Percentiles rank a stretch among this genome's conserved stretches.
These are phyloP conservation scores for Chlorella sp. DNA, from an alignment of 139 green algal genomes.

Conservation along the genomic window DNA sequence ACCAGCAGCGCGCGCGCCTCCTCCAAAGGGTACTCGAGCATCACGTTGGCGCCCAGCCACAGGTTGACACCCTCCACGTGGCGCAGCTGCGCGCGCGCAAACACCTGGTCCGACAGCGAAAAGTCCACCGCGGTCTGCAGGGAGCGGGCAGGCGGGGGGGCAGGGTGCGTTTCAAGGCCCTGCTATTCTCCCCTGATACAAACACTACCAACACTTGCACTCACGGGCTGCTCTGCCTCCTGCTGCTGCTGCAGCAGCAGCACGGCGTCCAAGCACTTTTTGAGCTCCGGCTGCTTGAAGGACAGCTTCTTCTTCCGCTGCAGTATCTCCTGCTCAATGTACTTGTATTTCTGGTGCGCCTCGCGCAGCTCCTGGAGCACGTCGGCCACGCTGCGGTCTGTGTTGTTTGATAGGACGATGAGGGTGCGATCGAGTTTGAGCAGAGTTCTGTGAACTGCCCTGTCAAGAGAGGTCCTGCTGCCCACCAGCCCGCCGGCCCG, in stretches of 20 bases:
- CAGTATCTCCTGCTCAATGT: conserved; percentile 50
- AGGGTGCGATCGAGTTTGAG: not conserved
- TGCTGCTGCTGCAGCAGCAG: conserved; percentile 41
- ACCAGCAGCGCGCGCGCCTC: conserved; percentile 65
- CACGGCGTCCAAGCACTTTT: conserved; percentile 54
- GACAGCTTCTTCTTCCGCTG: conserved; percentile 42
- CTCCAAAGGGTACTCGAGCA: conserved; percentile 78
- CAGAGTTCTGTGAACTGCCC: not conserved
- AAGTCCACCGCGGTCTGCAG: conserved; percentile 58
- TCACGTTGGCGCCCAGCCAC: conserved; percentile 85
- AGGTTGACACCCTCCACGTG: conserved; percentile 57
- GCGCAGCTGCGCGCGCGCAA: conserved; percentile 57
- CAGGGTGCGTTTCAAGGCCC: not conserved
- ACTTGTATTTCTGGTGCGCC: conserved; percentile 49
- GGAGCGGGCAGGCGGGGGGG: not conserved
- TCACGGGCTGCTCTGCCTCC: conserved; percentile 30
- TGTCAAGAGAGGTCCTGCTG: not conserved
- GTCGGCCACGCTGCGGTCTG: conserved; percentile 39
- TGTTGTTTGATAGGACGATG: not conserved
- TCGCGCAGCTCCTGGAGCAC: conserved; percentile 48
- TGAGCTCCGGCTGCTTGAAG: conserved; percentile 59
- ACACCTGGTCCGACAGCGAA: conserved; percentile 67
- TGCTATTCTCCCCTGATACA: not conserved
- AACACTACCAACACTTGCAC: not conserved
- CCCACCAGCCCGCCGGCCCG: not conserved